A percentile compares a stretch with the other conserved stretches of the same genome.
phyloP scores from a whole-genome alignment of 2,329 filamentous ascomycete species.

The Alternaria metachromatica region DNA sequence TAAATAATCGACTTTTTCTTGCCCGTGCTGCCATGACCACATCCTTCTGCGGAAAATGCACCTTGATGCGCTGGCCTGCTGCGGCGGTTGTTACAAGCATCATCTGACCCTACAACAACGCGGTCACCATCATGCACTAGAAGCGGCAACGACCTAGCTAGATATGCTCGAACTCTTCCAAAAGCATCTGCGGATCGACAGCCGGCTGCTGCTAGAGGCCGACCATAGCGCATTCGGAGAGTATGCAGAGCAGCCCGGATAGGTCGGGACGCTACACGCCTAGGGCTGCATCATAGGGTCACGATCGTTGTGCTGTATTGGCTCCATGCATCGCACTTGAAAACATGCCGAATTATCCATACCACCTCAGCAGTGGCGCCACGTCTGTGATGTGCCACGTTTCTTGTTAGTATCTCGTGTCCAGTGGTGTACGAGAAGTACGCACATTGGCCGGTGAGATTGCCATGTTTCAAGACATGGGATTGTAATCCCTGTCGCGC shows the following conservation, averaged over 20 bases:
- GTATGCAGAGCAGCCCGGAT: slow-evolving; percentile 1
- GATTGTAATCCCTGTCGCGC: background rate
- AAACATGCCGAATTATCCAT: background rate
- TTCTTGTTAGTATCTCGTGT: background rate
- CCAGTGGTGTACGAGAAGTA: background rate
- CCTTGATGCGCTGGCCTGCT: background rate
- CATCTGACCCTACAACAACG: background rate
- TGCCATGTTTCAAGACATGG: background rate
- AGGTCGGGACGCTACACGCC: slow-evolving; percentile 5
- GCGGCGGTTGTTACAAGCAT: background rate
- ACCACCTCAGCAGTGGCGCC: background rate
- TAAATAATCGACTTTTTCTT: background rate
- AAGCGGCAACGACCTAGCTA: background rate
- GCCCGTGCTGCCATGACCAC: background rate
- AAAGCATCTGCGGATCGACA: background rate
- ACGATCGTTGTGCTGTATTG: background rate
- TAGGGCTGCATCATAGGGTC: background rate
- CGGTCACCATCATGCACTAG: background rate
- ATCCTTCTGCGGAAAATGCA: background rate
- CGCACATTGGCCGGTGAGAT: background rate
- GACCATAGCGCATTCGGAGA: background rate
- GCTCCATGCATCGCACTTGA: background rate
- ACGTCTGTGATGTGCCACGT: background rate
- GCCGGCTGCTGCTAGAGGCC: background rate
- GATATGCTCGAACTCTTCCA: background rate